These are phyloP conservation scores for Collybia mongolica DNA, from an alignment of 768 basidiomycete genomes.

Conservation along the genomic window DNA sequence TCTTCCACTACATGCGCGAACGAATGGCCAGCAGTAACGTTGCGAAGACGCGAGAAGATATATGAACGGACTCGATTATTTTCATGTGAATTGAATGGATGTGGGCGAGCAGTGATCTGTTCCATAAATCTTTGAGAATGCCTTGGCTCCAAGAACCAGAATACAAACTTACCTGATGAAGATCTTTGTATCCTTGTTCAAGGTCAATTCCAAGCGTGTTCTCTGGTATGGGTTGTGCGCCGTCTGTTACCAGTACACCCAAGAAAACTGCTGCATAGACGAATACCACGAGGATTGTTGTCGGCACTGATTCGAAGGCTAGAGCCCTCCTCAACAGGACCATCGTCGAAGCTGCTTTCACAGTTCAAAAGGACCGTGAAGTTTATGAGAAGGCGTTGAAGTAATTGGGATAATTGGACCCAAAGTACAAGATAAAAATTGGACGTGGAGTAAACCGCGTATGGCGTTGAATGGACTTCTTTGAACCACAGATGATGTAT, in stretches of 20 bases:
- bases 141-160: slow-evolving; percentile 21
- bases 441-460: too few relatives aligned
- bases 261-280: slow-evolving; percentile 48
- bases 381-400: too few relatives aligned
- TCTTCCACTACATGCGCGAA: slow-evolving; percentile 56
- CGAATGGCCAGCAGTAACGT: slow-evolving; percentile 39
- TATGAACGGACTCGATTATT: slow-evolving; percentile 68
- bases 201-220: slow-evolving; percentile 46
- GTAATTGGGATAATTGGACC: too few relatives aligned
- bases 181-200: slow-evolving; percentile 54
- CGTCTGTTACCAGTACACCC: slow-evolving; percentile 47
- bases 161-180: slow-evolving; percentile 41
- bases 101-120: slow-evolving; percentile 60
- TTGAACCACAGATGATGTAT: too few relatives aligned
- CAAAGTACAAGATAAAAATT: too few relatives aligned
- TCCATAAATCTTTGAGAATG: too few relatives aligned
- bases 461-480: too few relatives aligned
- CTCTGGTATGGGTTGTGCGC: slow-evolving; percentile 42
- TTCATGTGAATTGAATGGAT: slow-evolving; percentile 75
- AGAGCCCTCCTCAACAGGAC: too few relatives aligned
- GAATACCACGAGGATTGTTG: slow-evolving; percentile 41
- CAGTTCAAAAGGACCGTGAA: too few relatives aligned
- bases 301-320: too few relatives aligned
- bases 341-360: too few relatives aligned
- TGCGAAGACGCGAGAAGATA: slow-evolving; percentile 51